Conservation (phyloP, 148 eudicot species). For the Beta vulgaris region DNA sequence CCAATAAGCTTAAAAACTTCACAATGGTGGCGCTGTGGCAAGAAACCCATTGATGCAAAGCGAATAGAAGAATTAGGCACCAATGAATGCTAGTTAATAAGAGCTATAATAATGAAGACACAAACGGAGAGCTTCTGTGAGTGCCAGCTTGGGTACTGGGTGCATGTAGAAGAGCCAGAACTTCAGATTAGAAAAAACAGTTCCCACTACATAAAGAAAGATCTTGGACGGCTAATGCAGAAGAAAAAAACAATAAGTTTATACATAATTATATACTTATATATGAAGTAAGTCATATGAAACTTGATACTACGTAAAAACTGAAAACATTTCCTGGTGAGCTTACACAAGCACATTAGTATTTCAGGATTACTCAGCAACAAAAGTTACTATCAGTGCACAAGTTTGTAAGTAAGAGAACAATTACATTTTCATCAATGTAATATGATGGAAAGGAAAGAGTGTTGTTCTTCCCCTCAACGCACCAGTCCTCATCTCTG, state of each 20-base stretch:
- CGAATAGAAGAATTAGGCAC: background rate
- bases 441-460: conserved; percentile 92
- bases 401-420: conserved; percentile 26
- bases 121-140: background rate
- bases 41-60: background rate
- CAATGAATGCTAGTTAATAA: background rate
- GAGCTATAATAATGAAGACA: background rate
- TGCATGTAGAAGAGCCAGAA: background rate
- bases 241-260: background rate
- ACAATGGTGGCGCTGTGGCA: background rate
- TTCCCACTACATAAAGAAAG: background rate
- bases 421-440: conserved; percentile 96
- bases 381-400: background rate
- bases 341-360: conserved; percentile 3
- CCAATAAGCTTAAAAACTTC: background rate
- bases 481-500: conserved; percentile 91
- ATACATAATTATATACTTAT: too few relatives aligned
- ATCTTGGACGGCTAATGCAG: background rate
- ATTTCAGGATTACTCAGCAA: background rate
- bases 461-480: conserved; percentile 70
- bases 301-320: background rate
- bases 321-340: background rate
- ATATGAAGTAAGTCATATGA: background rate
- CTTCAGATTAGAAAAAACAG: too few relatives aligned
- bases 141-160: background rate